phyloP scores from a whole-genome alignment of 2,329 filamentous ascomycete species.

The Microdochium bolleyi region DNA sequence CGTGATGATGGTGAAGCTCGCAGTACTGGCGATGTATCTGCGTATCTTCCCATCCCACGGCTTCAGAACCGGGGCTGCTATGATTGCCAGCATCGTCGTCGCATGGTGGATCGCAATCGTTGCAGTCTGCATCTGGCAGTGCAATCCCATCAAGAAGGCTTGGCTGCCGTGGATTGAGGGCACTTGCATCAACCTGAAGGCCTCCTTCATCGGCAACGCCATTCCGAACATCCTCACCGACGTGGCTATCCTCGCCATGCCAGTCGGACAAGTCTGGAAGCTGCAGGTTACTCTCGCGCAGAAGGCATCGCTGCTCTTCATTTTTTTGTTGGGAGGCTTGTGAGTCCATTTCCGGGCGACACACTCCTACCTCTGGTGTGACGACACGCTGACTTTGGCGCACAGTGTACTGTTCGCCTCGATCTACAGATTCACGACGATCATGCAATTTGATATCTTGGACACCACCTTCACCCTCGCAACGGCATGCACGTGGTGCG shows the following conservation, averaged over 20 bases:
- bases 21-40: conserved; percentile 15
- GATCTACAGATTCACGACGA: conserved; percentile 18
- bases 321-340: conserved; percentile 25
- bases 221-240: conserved; percentile 32
- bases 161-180: conserved; percentile 24
- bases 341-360: conserved; percentile 9
- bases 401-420: conserved; percentile 19
- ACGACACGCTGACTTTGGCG: not conserved
- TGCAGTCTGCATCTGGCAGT: conserved; percentile 28
- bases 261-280: conserved; percentile 19
- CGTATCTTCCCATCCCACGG: conserved; percentile 14
- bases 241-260: conserved; percentile 23
- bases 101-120: conserved; percentile 15
- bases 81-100: conserved; percentile 7
- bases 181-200: conserved; percentile 28
- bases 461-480: conserved; percentile 12
- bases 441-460: conserved; percentile 16
- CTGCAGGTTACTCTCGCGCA: conserved; percentile 16
- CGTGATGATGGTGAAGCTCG: conserved; percentile 11
- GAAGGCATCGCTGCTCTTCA: conserved; percentile 13
- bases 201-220: conserved; percentile 32
- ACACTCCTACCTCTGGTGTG: not conserved
- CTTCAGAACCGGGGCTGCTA: conserved; percentile 8
- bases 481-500: conserved; percentile 14
- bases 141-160: conserved; percentile 25